Evolutionary conservation across 1,139 yeast species (phyloP), one percentile per base, ranked within the genome.

Genomic region (Pneumocystis murina): DNA sequence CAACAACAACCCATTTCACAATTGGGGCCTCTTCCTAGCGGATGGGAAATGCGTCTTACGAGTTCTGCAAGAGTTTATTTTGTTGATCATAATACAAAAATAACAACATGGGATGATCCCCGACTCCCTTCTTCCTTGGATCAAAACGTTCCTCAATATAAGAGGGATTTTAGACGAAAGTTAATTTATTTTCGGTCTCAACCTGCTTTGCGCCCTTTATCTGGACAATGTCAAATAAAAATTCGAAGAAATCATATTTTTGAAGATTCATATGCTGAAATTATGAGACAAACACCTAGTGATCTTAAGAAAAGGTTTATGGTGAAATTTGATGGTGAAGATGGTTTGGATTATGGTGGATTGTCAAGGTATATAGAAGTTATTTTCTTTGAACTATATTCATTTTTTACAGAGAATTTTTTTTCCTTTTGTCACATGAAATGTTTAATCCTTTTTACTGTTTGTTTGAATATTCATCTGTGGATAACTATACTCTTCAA

Each of bases 51-150:
- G 99, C 86, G 99, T 76, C 82, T 94, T 72, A 94, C 99, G 61
- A 92, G 91, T 75, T 92, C 98, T 1, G 97, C 98, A 24, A 83
- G 99, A 74, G 98, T 94, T 33, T 92, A 92, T 75, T 92, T 92
- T 75, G 99, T 92, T 68, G 99, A 92, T 76, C 99, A 92, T 78
- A 92, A 92, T 76, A 92, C 99, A 60, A 92, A 92, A 77, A 92
- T 98, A 0, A 92, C 99, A 1, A 92, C 99, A 1, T 92, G 99
- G 99, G 99, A 92, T 76, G 99, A 92, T 74, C 99, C 99, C 68
- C 85, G 99, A 74, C 81, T 92, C 73, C 99, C 99, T 62, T 90
- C 97, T 1, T 87, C 96, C 12, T 79, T 92, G 70, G 99, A 92
- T 75, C 98, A 92, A 77, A 92, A 91, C 71, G 99, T 92, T 70